Evolutionary conservation across 2,329 filamentous ascomycete species (phyloP).

Genomic region (Fusarium incarnatum): DNA sequence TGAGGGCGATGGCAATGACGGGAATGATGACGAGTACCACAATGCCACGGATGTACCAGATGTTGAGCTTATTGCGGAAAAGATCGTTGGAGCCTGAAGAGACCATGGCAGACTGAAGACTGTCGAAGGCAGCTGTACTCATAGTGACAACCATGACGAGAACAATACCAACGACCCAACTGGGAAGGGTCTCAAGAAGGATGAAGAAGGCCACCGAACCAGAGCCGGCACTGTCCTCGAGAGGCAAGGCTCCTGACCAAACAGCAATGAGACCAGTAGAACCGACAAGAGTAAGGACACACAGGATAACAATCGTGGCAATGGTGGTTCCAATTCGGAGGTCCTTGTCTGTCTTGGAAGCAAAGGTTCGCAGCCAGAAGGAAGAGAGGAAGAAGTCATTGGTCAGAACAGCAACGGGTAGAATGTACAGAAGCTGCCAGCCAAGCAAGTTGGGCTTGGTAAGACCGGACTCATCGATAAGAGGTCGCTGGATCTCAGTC

Average conservation of each 20-base stretch:
- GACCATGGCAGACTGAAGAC: conserved; percentile 84
- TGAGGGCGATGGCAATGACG: conserved; percentile 78
- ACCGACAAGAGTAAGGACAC: conserved; percentile 79
- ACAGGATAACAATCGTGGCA: conserved; percentile 72
- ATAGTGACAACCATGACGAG: conserved; percentile 84
- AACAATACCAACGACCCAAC: conserved; percentile 85
- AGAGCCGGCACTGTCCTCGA: conserved; percentile 65
- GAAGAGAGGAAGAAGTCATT: conserved; percentile 89
- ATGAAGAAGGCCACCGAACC: conserved; percentile 80
- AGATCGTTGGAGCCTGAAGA: conserved; percentile 87
- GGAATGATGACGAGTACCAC: conserved; percentile 82
- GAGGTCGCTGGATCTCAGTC: conserved; percentile 75
- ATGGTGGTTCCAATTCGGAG: conserved; percentile 79
- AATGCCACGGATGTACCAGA: conserved; percentile 76
- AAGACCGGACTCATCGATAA: conserved; percentile 76
- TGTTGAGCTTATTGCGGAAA: conserved; percentile 82
- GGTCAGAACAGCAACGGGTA: conserved; percentile 82
- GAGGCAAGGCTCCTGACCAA: conserved; percentile 78
- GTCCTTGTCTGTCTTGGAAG: conserved; percentile 81
- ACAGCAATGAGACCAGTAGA: conserved; percentile 78
- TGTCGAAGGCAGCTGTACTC: conserved; percentile 83
- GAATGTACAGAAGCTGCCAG: conserved; percentile 88
- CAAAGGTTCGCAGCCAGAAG: conserved; percentile 87
- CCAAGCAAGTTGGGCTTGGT: conserved; percentile 77
- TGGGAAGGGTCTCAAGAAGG: conserved; percentile 76